Base-by-base conservation (phyloP, 768 basidiomycete species). In the Rhodocollybia butyracea region DNA sequence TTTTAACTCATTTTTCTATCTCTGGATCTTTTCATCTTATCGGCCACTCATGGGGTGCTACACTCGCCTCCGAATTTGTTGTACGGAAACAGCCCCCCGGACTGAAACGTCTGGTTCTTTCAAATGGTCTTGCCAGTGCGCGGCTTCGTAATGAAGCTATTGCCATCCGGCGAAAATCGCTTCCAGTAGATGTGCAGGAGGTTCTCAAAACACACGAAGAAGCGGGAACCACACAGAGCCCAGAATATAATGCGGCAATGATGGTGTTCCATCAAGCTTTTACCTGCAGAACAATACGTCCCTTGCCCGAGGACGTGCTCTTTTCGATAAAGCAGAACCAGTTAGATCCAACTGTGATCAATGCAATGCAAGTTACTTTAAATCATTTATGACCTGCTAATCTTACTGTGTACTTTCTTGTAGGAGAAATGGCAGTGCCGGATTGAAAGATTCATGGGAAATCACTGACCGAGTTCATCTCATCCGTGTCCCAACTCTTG, bases 21-120 rank as follows among this genome's bases (percentile, higher is more conserved):
- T 40, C 63, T 8, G 60, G 64, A 5, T 58, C 63, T n/a, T 84
- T 75, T 61, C 71, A 76, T 58, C 61, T 84, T 1, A 58, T 76
- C 1, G 84, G 84, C 0, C 83, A 84, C 46, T 82, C 79, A 4
- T 83, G 82, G 82, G 84, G 83, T 12, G 81, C 76, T 1, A 81
- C 81, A 67, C 68, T 84, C 8, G 80, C 68, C 0, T 58, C 68
- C 5, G 71, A 77, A 36, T 78, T 74, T 46, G 76, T 61, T 6
- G 65, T 71, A 34, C 60, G 66, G 15, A 66, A 68, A 12, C 68
- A 74, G n/a, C 78, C 78, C 2, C 22, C 50, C 0, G 76, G 76
- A 0, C 56, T 81, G 11, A 70, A 65, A 42, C 71, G 55, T 41
- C 57, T 76, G 6, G 60, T 77, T 12, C 26, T 76, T 0, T 51